These are phyloP conservation scores for Misopates orontium DNA, from an alignment of 257 asterid genomes.

Conservation along the genomic window DNA sequence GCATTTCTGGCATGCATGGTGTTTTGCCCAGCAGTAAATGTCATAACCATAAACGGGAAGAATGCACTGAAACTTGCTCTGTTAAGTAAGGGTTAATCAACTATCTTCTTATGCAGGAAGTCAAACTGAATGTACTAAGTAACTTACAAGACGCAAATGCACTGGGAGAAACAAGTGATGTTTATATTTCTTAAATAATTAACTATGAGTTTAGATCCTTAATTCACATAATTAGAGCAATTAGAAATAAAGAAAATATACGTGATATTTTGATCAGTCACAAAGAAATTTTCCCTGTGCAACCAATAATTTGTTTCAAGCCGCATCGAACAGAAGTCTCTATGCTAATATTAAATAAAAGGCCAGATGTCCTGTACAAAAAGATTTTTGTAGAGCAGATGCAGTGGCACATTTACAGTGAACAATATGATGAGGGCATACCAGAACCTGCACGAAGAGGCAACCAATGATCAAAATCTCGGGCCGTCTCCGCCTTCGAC, in stretches of 20 bases:
- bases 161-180: background rate
- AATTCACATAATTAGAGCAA: too few species aligned
- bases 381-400: background rate
- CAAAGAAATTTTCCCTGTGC: background rate
- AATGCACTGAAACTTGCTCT: background rate
- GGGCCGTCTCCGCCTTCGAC: constrained; percentile 75
- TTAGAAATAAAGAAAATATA: background rate
- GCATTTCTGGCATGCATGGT: background rate
- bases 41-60: background rate
- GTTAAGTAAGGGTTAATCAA: background rate
- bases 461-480: constrained; percentile 80
- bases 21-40: background rate
- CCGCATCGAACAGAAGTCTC: constrained; percentile 1
- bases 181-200: background rate
- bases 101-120: background rate
- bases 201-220: too few species aligned
- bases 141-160: background rate
- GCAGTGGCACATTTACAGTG: background rate
- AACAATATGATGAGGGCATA: constrained; percentile 32
- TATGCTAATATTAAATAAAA: background rate
- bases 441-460: constrained; percentile 70
- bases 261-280: background rate
- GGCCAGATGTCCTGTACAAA: background rate
- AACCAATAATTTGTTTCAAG: constrained; percentile 14
- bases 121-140: background rate